Percentiles rank a stretch among this genome's conserved stretches.
Evolutionary conservation across 139 green algal genomes (phyloP).

Genomic region (Marvania coccoides): DNA sequence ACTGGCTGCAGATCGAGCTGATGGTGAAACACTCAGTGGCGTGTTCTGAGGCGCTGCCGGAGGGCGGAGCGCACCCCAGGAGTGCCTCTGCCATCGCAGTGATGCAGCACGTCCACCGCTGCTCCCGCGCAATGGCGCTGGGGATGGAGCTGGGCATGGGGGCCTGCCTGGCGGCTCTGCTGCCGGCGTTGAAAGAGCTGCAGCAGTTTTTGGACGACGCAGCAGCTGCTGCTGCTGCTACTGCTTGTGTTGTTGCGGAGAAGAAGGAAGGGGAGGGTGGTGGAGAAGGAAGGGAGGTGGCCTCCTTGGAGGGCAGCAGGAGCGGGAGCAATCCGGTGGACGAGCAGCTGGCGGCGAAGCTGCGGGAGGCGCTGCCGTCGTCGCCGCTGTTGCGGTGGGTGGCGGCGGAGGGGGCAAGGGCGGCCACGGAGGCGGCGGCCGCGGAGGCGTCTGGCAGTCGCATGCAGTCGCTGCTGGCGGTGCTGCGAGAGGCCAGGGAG

Average conservation of each 20-base stretch:
- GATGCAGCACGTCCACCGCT: conserved; percentile 23
- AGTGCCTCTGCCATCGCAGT: conserved; percentile 17
- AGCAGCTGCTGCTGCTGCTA: not conserved
- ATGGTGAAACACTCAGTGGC: conserved; percentile 21
- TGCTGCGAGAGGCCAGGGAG: conserved; percentile 2
- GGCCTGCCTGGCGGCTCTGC: conserved; percentile 6
- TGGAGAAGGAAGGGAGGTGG: too few species aligned
- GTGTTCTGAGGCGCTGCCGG: conserved; percentile 15
- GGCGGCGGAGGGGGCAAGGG: not conserved
- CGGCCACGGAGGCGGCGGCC: not conserved
- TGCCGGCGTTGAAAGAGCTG: conserved; percentile 1
- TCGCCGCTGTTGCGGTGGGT: conserved; percentile 8
- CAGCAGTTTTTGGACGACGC: conserved; percentile 3
- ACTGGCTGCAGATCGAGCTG: conserved; percentile 21
- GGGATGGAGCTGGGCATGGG: conserved; percentile 10
- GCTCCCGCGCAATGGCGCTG: conserved; percentile 9
- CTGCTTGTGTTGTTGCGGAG: not conserved
- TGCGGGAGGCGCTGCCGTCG: not conserved
- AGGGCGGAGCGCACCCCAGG: conserved; percentile 6
- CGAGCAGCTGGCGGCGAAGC: not conserved
- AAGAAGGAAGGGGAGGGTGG: not conserved
- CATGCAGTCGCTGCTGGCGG: not conserved
- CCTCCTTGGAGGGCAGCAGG: too few species aligned
- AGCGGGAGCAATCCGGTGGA: not conserved
- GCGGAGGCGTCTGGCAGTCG: not conserved